Conservation (phyloP, 176 grass and related monocot genomes). For the Secale cereale region DNA sequence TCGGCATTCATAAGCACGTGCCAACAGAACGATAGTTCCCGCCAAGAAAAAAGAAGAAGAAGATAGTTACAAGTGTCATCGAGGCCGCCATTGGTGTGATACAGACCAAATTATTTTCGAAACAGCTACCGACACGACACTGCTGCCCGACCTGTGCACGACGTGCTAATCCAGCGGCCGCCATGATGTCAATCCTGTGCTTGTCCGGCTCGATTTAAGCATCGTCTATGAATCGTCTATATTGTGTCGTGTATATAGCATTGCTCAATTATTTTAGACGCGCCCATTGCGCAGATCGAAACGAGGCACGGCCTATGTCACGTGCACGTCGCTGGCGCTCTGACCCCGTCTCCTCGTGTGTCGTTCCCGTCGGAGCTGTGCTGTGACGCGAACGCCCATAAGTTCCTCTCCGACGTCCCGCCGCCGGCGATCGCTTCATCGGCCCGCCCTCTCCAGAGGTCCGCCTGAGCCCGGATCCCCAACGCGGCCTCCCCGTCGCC, state of each 20-base stretch:
- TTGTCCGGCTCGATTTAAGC: no score
- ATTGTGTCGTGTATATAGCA: no score
- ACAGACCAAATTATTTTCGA: background rate
- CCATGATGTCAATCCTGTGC: no score
- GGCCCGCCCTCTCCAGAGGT: background rate
- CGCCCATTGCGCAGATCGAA: background rate
- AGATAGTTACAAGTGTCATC: background rate
- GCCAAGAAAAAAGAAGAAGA: no score
- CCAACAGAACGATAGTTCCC: no score
- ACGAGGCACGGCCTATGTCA: background rate
- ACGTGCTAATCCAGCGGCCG: no score
- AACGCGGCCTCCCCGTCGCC: slow-evolving; percentile 16
- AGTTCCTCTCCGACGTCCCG: slow-evolving; percentile 23
- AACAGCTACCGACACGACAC: no score
- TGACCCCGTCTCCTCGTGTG: background rate
- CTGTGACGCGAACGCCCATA: slow-evolving; percentile 15
- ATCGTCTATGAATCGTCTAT: no score
- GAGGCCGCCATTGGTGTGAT: background rate
- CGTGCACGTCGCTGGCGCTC: background rate
- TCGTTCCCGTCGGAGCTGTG: background rate
- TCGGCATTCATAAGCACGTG: no score
- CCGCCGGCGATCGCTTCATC: background rate
- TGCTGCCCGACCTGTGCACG: no score
- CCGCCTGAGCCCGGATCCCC: slow-evolving; percentile 18
- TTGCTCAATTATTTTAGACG: background rate